These are phyloP conservation scores for Nematodospora anomalae DNA, from an alignment of 1,139 yeast genomes.

Conservation along the genomic window DNA sequence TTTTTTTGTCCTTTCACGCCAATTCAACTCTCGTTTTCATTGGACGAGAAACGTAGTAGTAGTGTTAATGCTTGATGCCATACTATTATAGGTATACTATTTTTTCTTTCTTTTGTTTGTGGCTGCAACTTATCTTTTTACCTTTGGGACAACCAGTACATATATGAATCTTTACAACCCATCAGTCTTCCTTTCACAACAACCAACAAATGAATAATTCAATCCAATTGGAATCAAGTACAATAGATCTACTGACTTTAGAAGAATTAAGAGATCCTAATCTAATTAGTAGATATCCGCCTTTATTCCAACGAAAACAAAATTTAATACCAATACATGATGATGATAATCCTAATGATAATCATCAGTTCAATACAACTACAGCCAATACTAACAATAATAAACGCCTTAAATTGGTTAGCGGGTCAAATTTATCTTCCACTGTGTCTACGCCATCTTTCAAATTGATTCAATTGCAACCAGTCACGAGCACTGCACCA, in stretches of 20 bases:
- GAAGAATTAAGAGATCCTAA: conserved; percentile 18
- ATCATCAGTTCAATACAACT: background rate
- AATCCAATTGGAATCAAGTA: conserved; percentile 10
- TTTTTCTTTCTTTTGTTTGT: no score
- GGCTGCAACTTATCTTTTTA: no score
- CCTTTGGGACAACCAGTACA: no score
- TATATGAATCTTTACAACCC: no score
- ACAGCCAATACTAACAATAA: background rate
- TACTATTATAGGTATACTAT: no score
- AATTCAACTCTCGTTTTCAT: background rate
- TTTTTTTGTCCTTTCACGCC: background rate
- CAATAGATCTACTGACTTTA: conserved; percentile 15
- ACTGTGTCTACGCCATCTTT: background rate
- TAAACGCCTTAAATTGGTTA: background rate
- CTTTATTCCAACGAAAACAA: conserved; percentile 15
- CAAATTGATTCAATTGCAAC: conserved; percentile 1
- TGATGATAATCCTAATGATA: conserved; percentile 3
- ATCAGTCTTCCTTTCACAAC: no score
- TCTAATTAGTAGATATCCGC: conserved; percentile 17
- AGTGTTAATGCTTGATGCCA: no score
- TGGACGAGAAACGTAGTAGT: no score
- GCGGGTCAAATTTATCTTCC: background rate
- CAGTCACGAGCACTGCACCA: conserved; percentile 2
- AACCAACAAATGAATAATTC: conserved; percentile 9
- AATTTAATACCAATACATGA: conserved; percentile 11